phyloP scores from a whole-genome alignment of 139 green algal genomes.

The Pseudopediastrum boryanum region DNA sequence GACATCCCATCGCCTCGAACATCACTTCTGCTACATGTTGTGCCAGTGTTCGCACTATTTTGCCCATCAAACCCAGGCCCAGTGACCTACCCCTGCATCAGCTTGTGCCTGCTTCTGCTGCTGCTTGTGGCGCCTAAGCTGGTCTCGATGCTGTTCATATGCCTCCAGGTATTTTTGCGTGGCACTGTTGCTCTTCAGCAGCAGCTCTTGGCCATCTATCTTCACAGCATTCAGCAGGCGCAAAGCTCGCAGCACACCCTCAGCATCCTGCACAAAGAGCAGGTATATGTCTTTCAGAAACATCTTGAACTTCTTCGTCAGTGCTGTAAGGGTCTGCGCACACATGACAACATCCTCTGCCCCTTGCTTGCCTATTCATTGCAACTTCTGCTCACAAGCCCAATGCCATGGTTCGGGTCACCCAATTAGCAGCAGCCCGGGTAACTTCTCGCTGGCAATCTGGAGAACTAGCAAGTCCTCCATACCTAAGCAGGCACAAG shows the following conservation, averaged over 20 bases:
- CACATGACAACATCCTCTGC: no score
- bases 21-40: background rate
- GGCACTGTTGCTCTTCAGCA: conserved; percentile 83
- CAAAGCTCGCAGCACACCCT: conserved; percentile 76
- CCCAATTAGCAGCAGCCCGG: no score
- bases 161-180: conserved; percentile 61
- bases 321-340: no score
- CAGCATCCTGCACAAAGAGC: conserved; percentile 41
- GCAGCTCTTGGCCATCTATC: conserved; percentile 85
- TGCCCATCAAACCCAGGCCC: no score
- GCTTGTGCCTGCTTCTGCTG: background rate
- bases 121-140: background rate
- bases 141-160: conserved; percentile 34
- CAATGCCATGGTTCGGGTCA: no score
- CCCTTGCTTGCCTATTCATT: no score
- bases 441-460: no score
- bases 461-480: no score
- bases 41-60: background rate
- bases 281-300: no score
- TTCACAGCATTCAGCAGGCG: conserved; percentile 68
- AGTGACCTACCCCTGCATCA: background rate
- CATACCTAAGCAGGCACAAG: no score
- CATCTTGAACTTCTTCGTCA: no score
- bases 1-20: background rate
- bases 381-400: no score